Evolutionary conservation across 2,329 filamentous ascomycete species (phyloP), one percentile per base, ranked within the genome.

Genomic region (Basipetospora sp.): DNA sequence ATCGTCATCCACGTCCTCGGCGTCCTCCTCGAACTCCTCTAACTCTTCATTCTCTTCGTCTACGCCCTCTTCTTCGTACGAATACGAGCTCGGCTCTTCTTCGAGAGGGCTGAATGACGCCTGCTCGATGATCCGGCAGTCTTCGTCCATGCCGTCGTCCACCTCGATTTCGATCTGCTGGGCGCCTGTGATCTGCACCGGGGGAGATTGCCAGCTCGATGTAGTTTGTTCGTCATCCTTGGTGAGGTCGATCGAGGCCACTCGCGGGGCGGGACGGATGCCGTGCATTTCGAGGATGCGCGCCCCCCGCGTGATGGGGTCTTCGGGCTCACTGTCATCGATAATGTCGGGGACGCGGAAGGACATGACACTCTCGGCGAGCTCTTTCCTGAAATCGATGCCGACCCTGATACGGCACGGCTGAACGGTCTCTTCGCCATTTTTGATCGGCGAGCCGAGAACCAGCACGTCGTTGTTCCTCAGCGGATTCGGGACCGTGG

Each of bases 361-460:
- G 22, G 6, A n/a, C n/a, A n/a, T 11, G 22, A 25, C 22, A 25
- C 11, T 25, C 6, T 25, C 22, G 22, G 11, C 22, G 22, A 25
- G 6, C n/a, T n/a, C n/a, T n/a, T 13, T 33, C 27, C 25, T 29
- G 11, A 38, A 22, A 17, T 32, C 17, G 15, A 39, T 27, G 3
- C 16, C 19, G 3, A 32, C 36, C 16, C 17, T 37, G 10, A 41
- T 29, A 8, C 5, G 9, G 9, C 16, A 39, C 11, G 31, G 37
- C 4, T 31, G 25, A 20, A 28, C 38, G 8, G 22, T 34, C 5
- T 39, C 36, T 4, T 19, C 29, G 6, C 38, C 36, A 10, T 39
- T 33, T 20, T 39, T 37, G 15, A 40, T 42, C 2, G 37, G 28
- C 27, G 39, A 38, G n/a, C 35, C 38, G 28, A 41, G 38, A 4